Evolutionary conservation across 441 rosid species (phyloP).

Genomic region (Lepidium campestre): DNA sequence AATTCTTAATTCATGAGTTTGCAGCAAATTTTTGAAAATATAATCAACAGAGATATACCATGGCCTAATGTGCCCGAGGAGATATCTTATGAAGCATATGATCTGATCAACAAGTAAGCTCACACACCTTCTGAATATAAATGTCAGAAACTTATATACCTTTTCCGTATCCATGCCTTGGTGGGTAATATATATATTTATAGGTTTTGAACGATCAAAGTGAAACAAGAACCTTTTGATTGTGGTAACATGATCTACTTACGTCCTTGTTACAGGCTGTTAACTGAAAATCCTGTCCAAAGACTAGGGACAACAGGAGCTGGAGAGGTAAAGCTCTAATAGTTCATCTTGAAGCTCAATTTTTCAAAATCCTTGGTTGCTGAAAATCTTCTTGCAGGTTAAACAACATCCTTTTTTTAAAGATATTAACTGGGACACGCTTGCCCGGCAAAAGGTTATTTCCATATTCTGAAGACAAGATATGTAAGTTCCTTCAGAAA

Average conservation of each 20-base stretch:
- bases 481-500: background rate
- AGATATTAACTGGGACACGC: slow-evolving; percentile 93
- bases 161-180: no score
- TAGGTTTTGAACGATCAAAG: background rate
- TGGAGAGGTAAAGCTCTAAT: slow-evolving; percentile 56
- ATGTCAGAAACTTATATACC: background rate
- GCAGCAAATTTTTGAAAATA: slow-evolving; percentile 94
- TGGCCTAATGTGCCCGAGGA: slow-evolving; percentile 93
- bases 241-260: background rate
- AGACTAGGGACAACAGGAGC: slow-evolving; percentile 95
- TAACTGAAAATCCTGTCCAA: slow-evolving; percentile 82
- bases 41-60: slow-evolving; percentile 91
- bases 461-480: background rate
- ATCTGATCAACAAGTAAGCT: slow-evolving; percentile 86
- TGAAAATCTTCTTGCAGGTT: slow-evolving; percentile 50
- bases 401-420: slow-evolving; percentile 79
- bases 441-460: slow-evolving; percentile 87
- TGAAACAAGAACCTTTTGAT: background rate
- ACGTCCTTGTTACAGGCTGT: slow-evolving; percentile 46
- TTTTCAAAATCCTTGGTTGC: background rate
- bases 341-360: background rate
- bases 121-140: slow-evolving; percentile 2
- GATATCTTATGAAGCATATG: slow-evolving; percentile 67
- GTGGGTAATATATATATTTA: background rate
- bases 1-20: slow-evolving; percentile 10